Base-by-base conservation (phyloP, 768 basidiomycete genomes). In the Trametes coccinea region DNA sequence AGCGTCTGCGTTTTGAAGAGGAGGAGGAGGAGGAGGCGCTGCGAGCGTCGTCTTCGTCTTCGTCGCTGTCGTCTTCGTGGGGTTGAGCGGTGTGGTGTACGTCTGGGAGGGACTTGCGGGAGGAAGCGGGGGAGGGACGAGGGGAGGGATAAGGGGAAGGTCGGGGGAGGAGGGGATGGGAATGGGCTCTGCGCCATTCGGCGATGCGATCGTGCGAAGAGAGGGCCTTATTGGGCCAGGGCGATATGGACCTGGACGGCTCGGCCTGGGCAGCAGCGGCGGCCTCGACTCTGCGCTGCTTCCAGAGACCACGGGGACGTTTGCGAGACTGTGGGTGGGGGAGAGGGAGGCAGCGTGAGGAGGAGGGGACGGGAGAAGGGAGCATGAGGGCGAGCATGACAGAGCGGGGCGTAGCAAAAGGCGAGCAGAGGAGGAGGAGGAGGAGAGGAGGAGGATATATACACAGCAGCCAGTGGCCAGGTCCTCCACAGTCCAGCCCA, bases 241-340 rank as follows among this genome's bases (percentile, higher is more conserved):
- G 49, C 30, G 45, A 52, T 2, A 33, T 45, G 43, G 46, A 22
- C 14, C 40, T 16, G 43, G 44, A 46, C 1, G 13, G 43, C 44
- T 39, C 41, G 51, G 43, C 30, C 39, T 56, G 44, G 40, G 33
- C 53, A 37, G 62, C 7, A 33, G 10, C 14, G 44, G 62, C 59
- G 43, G 55, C 55, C 55, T 56, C 43, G 33, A 48, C 47, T 16
- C 63, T 56, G 51, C 68, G 69, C 50, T 66, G 65, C 34, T 68
- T 69, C 71, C 71, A 72, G 65, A 72, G 67, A 30, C 71, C 71
- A 53, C 71, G 65, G 34, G 69, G 71, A 8, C 69, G 69, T 56
- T 71, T 71, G 68, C 46, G 65, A 11, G 65, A 45, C 45, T 44
- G 53, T 33, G 27, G 46, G 34, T 46, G 49, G 54, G 46, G 48